Percentiles rank a stretch among this genome's conserved stretches.
Evolutionary conservation across 73 alveolate genomes (phyloP).

Genomic region (Tetrahymena borealis): DNA sequence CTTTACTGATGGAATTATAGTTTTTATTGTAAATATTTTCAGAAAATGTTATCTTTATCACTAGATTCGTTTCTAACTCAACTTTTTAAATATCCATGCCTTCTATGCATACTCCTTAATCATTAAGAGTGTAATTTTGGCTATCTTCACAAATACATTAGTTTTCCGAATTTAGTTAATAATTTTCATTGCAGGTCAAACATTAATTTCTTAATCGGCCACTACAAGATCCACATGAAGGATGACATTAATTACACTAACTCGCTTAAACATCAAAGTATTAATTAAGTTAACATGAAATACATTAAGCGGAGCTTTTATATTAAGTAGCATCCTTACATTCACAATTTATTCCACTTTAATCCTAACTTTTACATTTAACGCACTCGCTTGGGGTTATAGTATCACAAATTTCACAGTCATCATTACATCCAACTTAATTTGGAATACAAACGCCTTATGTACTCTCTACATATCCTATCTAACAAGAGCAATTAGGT

Average conservation of each 20-base stretch:
- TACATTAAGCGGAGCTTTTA: not conserved
- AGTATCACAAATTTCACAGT: not conserved
- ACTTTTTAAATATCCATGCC: not conserved
- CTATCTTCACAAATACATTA: not conserved
- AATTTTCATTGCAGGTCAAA: not conserved
- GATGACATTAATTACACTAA: not conserved
- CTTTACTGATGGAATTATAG: not conserved
- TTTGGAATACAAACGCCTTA: not conserved
- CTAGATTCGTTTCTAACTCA: not conserved
- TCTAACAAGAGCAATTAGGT: not conserved
- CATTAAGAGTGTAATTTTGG: not conserved
- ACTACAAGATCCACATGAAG: not conserved
- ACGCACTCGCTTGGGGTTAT: not conserved
- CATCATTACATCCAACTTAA: not conserved
- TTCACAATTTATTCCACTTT: not conserved
- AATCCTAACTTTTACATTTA: not conserved
- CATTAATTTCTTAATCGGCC: not conserved
- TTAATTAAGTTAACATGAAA: not conserved
- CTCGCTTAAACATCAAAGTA: not conserved
- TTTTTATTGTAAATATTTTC: not conserved
- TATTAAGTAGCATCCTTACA: not conserved
- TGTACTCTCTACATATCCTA: not conserved
- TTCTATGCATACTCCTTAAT: not conserved
- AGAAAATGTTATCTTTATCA: not conserved
- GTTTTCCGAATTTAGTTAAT: not conserved